Evolutionary conservation across 495 filamentous ascomycete genomes (phyloP), one percentile per base, ranked within the genome.

Genomic region (Penicillium lividum): DNA sequence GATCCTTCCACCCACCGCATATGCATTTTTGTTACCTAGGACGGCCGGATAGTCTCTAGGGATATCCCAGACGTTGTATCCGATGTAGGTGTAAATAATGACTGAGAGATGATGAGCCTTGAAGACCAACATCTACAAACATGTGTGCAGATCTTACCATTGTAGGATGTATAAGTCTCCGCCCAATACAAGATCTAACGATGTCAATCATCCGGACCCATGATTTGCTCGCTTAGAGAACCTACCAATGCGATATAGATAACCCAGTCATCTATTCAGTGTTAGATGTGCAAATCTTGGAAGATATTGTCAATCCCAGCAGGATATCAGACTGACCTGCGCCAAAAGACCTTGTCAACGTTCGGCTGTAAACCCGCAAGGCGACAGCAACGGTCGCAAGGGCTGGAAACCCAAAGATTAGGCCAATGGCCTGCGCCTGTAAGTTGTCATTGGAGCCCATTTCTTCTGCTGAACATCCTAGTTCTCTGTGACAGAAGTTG

Each of bases 31-130:
- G 25, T 16, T 25, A 8, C 49, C 61, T 5, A 57, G 45, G 8
- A 38, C 38, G 1, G 43, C 16, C 9, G 54, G 22, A 22, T 30
- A 42, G 11, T 55, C 36, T 4, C 5, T 15, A 1, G 77, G 78
- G 9, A 82, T 69, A 49, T 77, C 70, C 47, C 68, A 53, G 28
- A 67, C 45, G 49, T 75, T 74, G 33, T 80, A 74, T 50, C 79
- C 79, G 50, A 82, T 62, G 47, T 72, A 79, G 49, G 74, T 75
- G 29, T 75, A 75, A 27, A 78, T 80, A 64, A 82, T 82, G 40
- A 75, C 79, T 64, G 16, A 7, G 22, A 34, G 1, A 34, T 49
- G 44, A 34, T 46, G 7, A 46, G 43, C 3, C 18, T 46, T 27
- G 11, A 27, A 10, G 3, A 11, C 5, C 0, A 46, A 0, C 0